Conservation (phyloP, 2,329 filamentous ascomycete species). For the Pyricularia sp. region DNA sequence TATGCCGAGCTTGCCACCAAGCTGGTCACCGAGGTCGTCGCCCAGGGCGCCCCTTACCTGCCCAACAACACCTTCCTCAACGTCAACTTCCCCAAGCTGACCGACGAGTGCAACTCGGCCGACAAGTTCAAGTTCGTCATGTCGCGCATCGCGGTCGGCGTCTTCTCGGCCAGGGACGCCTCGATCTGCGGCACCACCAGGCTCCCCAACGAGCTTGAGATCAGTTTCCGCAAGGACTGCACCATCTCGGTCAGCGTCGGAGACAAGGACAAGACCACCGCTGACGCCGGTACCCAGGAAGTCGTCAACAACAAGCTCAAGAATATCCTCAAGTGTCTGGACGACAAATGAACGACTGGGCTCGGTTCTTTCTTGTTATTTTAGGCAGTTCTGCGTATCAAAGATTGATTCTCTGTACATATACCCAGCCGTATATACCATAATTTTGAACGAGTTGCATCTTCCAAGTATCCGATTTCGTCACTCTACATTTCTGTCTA, state of each 20-base stretch:
- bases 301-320: slow-evolving; percentile 41
- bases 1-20: slow-evolving; percentile 55
- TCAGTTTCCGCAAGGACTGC: slow-evolving; percentile 43
- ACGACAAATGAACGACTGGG: neutral
- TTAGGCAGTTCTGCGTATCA: neutral
- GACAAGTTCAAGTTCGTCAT: slow-evolving; percentile 55
- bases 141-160: slow-evolving; percentile 42
- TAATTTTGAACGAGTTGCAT: neutral
- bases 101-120: slow-evolving; percentile 37
- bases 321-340: neutral
- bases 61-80: slow-evolving; percentile 54
- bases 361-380: neutral
- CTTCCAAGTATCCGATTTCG: neutral
- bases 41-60: slow-evolving; percentile 51
- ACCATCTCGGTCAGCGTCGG: slow-evolving; percentile 56
- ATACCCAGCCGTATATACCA: neutral
- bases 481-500: neutral
- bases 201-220: slow-evolving; percentile 49
- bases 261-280: slow-evolving; percentile 49
- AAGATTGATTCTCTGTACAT: neutral
- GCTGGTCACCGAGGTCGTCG: slow-evolving; percentile 43
- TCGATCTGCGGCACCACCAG: slow-evolving; percentile 43
- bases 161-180: slow-evolving; percentile 45
- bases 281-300: slow-evolving; percentile 41
- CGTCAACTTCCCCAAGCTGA: slow-evolving; percentile 55